Evolutionary conservation across 2,329 filamentous ascomycete genomes (phyloP).

Genomic region (Colletotrichum acutatum): DNA sequence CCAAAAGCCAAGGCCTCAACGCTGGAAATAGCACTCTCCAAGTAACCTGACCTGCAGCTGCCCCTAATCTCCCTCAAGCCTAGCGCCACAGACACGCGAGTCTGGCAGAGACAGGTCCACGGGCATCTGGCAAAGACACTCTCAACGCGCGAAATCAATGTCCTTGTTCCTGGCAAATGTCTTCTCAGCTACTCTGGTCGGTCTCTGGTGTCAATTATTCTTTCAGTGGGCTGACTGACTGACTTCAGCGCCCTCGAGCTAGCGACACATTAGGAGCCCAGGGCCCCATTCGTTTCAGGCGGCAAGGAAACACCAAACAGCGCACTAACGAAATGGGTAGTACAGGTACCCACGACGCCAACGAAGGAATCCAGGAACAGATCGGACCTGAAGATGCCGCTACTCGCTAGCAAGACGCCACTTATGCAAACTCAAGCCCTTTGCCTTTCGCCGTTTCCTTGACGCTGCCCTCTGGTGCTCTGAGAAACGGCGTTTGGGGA

Average conservation of each 20-base stretch:
- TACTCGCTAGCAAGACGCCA: slow-evolving; percentile 11
- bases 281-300: background rate
- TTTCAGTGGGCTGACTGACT: background rate
- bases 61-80: slow-evolving; percentile 6
- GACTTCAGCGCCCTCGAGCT: background rate
- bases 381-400: background rate
- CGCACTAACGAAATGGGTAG: background rate
- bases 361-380: slow-evolving; percentile 20
- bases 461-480: too few species aligned
- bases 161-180: background rate
- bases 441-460: background rate
- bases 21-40: slow-evolving; percentile 15
- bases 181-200: background rate
- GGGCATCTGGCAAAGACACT: too few species aligned
- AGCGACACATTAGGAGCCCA: background rate
- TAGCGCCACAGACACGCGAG: background rate
- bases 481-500: too few species aligned
- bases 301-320: background rate
- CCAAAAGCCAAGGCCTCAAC: background rate
- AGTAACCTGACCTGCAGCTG: slow-evolving; percentile 20
- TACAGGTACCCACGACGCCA: background rate
- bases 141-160: background rate
- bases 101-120: background rate
- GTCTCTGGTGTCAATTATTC: background rate
- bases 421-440: slow-evolving; percentile 6